Evolutionary conservation across 2,329 filamentous ascomycete species (phyloP), one percentile per base, ranked within the genome.

Genomic region (Tolypocladium cylindrosporum): DNA sequence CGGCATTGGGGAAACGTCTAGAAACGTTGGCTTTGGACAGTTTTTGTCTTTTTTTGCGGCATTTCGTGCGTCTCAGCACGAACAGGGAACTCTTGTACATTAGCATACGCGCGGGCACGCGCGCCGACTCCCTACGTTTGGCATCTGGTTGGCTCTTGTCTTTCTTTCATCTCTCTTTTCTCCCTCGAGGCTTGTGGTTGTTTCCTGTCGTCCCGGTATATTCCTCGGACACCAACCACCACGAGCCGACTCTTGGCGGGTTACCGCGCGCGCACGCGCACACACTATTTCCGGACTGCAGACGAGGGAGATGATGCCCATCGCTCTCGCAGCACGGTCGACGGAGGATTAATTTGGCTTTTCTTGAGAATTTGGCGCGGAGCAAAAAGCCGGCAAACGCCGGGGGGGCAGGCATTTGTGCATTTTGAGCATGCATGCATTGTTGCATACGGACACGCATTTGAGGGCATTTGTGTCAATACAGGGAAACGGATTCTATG

Each of bases 381-480:
- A 52, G 48, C 48, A 52, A 52, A 36, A 36, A 34, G 19, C 31
- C 34, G 48, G 48, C 48, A 52, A 37, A 52, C 27, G 31, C 48
- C 19, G 34, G 19, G 27, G 34, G 27, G 48, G 48, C 31, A 9
- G 34, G 42, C 31, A 34, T 56, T 50, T 56, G 55, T 24, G 36
- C 45, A 48, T 56, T 48, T 55, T 24, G 24, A 34, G 27, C 41
- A 43, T 48, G 31, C 41, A 50, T 37, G 42, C 45, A 43, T 48
- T 40, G 55, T 56, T 56, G 55, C 55, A 56, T 56, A 56, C 11
- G 13, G 42, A 31, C 55, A 56, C 34, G 40, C 7, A 36, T 52
- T 52, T 21, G n/a, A 50, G 54, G 41, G 40, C 21, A 60, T 58
- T 43, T 57, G 39, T 57, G 58, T 58, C 52, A 37, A 58, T 40